Evolutionary conservation across 2,329 filamentous ascomycete species (phyloP).

Genomic region (Trichoderma guizhouense): DNA sequence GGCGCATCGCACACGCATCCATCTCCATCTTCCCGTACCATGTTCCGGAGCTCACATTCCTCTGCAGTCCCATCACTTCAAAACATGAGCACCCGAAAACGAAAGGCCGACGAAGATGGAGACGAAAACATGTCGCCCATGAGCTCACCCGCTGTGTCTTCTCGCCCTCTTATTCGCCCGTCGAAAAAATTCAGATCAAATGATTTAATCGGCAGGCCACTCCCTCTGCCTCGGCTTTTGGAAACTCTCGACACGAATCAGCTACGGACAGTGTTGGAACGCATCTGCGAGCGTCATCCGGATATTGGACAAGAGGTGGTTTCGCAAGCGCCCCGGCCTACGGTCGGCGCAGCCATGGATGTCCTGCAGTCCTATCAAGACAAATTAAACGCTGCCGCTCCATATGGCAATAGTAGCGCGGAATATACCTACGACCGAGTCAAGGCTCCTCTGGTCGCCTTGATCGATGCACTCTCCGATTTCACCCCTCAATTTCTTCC

Average conservation of each 20-base stretch:
- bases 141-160: slow-evolving; percentile 72
- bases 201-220: slow-evolving; percentile 60
- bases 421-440: slow-evolving; percentile 96
- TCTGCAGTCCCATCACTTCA: slow-evolving; percentile 44
- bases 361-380: slow-evolving; percentile 81
- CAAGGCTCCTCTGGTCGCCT: slow-evolving; percentile 70
- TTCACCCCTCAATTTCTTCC: slow-evolving; percentile 96
- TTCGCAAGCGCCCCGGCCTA: slow-evolving; percentile 79
- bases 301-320: slow-evolving; percentile 83
- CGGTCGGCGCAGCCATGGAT: slow-evolving; percentile 72
- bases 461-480: slow-evolving; percentile 87
- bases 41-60: not conserved
- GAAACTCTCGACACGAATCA: slow-evolving; percentile 88
- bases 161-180: slow-evolving; percentile 63
- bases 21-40: not conserved
- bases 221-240: slow-evolving; percentile 68
- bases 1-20: not conserved
- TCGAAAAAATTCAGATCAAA: slow-evolving; percentile 61
- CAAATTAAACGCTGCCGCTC: slow-evolving; percentile 73
- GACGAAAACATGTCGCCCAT: slow-evolving; percentile 90
- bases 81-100: slow-evolving; percentile 63
- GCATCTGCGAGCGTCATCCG: slow-evolving; percentile 86
- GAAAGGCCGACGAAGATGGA: slow-evolving; percentile 77
- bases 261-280: slow-evolving; percentile 80
- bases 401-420: slow-evolving; percentile 78